Evolutionary conservation across 2,329 filamentous ascomycete genomes (phyloP), one percentile per base, ranked within the genome.

Genomic region (Penicillium freii): DNA sequence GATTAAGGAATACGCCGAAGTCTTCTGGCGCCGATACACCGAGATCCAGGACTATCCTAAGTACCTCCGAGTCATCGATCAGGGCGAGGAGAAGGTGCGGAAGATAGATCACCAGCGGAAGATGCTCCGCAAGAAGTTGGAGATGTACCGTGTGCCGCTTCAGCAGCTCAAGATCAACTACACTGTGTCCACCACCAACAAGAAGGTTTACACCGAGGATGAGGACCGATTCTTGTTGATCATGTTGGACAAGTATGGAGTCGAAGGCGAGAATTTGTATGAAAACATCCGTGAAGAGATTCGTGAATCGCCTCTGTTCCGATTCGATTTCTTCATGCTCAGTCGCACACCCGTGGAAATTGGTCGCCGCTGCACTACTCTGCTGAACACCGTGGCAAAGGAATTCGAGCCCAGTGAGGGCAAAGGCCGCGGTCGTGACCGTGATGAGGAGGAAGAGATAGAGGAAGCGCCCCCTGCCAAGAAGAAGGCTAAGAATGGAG

Each of bases 151-250:
- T n/a, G 93, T 97, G 49, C 95, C 94, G 25, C 83, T 99, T 17
- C 94, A 99, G 75, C 94, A 99, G 76, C 86, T 99, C 69, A 96
- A 96, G 81, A 92, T 99, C 80, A 97, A 96, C 78, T 99, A 99
- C 77, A 96, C 92, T 0, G 94, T 99, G 29, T 96, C 92, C 7
- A 99, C 94, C 2, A 99, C 95, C 10, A 99, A 99, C 84, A 99
- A 99, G 81, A 99, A 99, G 80, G 92, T 99, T 1, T 99, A 99
- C 73, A 97, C 92, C 0, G 95, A 99, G 73, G 94, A 99, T 72
- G 94, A 99, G 74, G 94, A 99, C 72, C 86, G 94, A 4, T 99
- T 99, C 77, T 77, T 99, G 51, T 82, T 99, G 34, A 93, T 99
- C 49, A 88, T 97, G 77, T 82, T 99, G 6, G 92, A 99, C 77